These are phyloP conservation scores for Wickerhamomyces chaumierensis DNA, from an alignment of 805 yeast genomes.

Conservation along the genomic window DNA sequence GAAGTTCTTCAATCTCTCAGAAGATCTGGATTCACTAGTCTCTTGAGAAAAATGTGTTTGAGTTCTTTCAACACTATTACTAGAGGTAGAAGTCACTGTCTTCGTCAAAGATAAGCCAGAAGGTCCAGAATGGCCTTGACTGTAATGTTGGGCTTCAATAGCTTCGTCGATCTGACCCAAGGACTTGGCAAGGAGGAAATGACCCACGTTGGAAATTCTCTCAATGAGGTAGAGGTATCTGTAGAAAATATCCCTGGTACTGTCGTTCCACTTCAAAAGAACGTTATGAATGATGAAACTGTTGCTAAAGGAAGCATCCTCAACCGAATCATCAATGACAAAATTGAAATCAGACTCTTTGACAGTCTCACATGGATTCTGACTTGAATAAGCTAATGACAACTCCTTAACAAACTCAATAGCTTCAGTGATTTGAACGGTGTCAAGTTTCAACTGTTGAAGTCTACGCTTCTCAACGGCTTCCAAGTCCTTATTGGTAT, in stretches of 20 bases:
- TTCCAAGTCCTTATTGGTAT: constrained; percentile 17
- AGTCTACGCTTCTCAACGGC: constrained; percentile 7
- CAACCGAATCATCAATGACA: constrained; percentile 8
- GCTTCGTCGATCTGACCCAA: constrained; percentile 40
- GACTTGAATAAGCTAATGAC: constrained; percentile 3
- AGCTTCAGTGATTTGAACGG: constrained; percentile 13
- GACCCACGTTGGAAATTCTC: constrained; percentile 30
- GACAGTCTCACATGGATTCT: constrained; percentile 1
- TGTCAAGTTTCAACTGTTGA: constrained; percentile 14
- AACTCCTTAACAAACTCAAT: constrained; percentile 10
- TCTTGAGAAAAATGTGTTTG: not conserved
- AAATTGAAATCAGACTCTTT: constrained; percentile 7
- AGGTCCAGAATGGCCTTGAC: constrained; percentile 5
- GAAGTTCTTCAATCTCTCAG: constrained; percentile 31
- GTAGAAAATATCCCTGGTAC: constrained; percentile 50
- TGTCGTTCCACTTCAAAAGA: constrained; percentile 70
- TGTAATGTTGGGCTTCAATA: constrained; percentile 23
- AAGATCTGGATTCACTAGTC: constrained; percentile 8
- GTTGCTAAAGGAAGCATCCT: constrained; percentile 26
- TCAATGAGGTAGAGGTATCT: constrained; percentile 43
- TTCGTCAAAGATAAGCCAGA: constrained; percentile 13
- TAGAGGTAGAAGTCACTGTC: constrained; percentile 10
- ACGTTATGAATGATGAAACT: constrained; percentile 64
- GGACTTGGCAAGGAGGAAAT: constrained; percentile 36
- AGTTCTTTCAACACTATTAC: not conserved